These are phyloP conservation scores for Neofusicoccum parvum DNA, from an alignment of 2,329 filamentous ascomycete genomes.

Conservation along the genomic window DNA sequence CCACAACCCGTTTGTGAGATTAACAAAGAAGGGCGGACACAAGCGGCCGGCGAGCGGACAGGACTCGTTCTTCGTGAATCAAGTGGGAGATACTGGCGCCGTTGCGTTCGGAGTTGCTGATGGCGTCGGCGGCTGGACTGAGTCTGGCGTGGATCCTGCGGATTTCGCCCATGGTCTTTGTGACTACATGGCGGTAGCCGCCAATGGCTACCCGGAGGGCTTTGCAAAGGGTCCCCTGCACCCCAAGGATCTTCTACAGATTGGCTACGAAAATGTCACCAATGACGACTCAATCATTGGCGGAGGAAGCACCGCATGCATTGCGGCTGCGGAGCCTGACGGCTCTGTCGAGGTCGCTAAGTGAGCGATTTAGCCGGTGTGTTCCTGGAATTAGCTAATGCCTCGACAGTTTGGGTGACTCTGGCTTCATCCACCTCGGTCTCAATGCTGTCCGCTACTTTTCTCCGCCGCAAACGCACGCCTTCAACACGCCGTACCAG, in stretches of 20 bases:
- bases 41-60: slow-evolving; percentile 79
- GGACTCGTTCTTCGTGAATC: slow-evolving; percentile 90
- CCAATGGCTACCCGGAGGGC: slow-evolving; percentile 58
- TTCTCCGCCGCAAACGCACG: slow-evolving; percentile 88
- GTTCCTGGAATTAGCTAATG: slow-evolving; percentile 16
- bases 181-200: slow-evolving; percentile 83
- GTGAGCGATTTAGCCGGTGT: slow-evolving; percentile 32
- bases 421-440: slow-evolving; percentile 84
- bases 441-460: slow-evolving; percentile 82
- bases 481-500: slow-evolving; percentile 97
- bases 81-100: slow-evolving; percentile 69
- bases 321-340: slow-evolving; percentile 74
- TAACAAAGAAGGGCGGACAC: slow-evolving; percentile 28
- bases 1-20: slow-evolving; percentile 32
- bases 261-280: slow-evolving; percentile 80
- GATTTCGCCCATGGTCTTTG: slow-evolving; percentile 95
- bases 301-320: slow-evolving; percentile 88
- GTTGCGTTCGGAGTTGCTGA: slow-evolving; percentile 90
- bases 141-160: slow-evolving; percentile 88
- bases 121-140: slow-evolving; percentile 92
- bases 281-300: slow-evolving; percentile 72
- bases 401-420: slow-evolving; percentile 72
- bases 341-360: slow-evolving; percentile 87
- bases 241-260: slow-evolving; percentile 74
- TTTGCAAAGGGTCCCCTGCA: slow-evolving; percentile 50